A percentile compares a stretch with the other conserved stretches of the same genome.
Conservation (phyloP, 331 rosid species). For the Malus hybrid region DNA sequence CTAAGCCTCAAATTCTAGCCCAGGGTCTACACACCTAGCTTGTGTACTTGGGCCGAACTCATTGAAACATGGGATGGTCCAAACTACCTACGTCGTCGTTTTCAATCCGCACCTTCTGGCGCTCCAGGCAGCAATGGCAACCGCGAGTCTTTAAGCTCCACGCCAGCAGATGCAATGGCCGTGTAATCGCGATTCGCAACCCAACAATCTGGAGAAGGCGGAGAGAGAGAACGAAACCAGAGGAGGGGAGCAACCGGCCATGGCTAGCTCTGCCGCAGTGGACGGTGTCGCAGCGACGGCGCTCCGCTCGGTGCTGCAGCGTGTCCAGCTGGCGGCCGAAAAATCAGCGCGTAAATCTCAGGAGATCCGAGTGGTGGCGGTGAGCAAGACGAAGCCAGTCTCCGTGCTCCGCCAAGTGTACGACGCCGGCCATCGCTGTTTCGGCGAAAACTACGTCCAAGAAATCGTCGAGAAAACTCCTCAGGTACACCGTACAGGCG, state of each 20-base stretch:
- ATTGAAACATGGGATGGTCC: neutral
- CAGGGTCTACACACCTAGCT: neutral
- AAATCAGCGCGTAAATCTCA: constrained; percentile 36
- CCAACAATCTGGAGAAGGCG: constrained; percentile 3
- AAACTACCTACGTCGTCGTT: neutral
- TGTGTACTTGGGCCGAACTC: neutral
- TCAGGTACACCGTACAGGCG: constrained; percentile 33
- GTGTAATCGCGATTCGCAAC: neutral
- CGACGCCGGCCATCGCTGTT: constrained; percentile 72
- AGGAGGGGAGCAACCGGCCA: constrained; percentile 9
- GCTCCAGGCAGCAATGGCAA: neutral
- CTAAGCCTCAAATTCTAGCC: neutral
- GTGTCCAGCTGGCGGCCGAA: constrained; percentile 61
- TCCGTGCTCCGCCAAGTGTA: constrained; percentile 75
- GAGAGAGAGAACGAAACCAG: neutral
- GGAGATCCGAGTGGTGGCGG: constrained; percentile 66
- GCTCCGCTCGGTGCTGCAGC: constrained; percentile 44
- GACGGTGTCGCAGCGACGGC: constrained; percentile 42
- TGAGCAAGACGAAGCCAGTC: constrained; percentile 76
- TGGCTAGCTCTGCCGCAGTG: constrained; percentile 51
- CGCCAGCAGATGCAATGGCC: neutral
- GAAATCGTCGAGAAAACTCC: constrained; percentile 87
- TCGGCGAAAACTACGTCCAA: constrained; percentile 90
- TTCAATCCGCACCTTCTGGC: neutral
- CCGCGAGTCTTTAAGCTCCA: neutral